These are phyloP conservation scores for Diplodia intermedia DNA, from an alignment of 2,329 filamentous ascomycete genomes.

Conservation along the genomic window DNA sequence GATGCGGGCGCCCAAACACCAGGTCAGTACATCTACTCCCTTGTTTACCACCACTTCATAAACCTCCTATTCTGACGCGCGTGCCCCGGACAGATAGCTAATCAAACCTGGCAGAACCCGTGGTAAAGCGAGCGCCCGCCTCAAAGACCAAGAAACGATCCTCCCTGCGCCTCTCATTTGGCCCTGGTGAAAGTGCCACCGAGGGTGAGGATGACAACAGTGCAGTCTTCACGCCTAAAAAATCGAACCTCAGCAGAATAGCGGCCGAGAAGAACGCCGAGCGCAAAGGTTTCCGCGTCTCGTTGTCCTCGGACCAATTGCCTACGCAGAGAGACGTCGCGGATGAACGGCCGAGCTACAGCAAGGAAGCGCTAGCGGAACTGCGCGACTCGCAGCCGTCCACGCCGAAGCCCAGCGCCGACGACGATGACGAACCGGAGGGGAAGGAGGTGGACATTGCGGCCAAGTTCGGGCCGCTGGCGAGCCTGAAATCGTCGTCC, in stretches of 20 bases:
- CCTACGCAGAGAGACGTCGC: slow-evolving; percentile 48
- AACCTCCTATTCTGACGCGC: slow-evolving; percentile 29
- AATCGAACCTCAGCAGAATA: slow-evolving; percentile 66
- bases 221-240: slow-evolving; percentile 67
- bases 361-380: slow-evolving; percentile 83
- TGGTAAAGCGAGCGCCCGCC: slow-evolving; percentile 60
- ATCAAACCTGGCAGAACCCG: slow-evolving; percentile 54
- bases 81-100: slow-evolving; percentile 47
- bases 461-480: slow-evolving; percentile 64
- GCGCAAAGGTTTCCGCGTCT: slow-evolving; percentile 60
- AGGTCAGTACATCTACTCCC: slow-evolving; percentile 50
- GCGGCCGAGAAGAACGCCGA: slow-evolving; percentile 72
- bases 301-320: slow-evolving; percentile 58
- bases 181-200: slow-evolving; percentile 63
- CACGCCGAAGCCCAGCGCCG: slow-evolving; percentile 65
- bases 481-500: slow-evolving; percentile 43
- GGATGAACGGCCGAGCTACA: slow-evolving; percentile 79
- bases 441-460: slow-evolving; percentile 51
- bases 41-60: slow-evolving; percentile 2
- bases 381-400: slow-evolving; percentile 85
- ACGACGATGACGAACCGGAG: slow-evolving; percentile 56
- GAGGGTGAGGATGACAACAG: slow-evolving; percentile 64
- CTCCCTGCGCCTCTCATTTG: slow-evolving; percentile 79
- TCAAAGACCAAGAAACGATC: slow-evolving; percentile 72
- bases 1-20: slow-evolving; percentile 43